These are phyloP conservation scores for Orbilia brochopaga DNA, from an alignment of 2,329 filamentous ascomycete species.

Conservation along the genomic window DNA sequence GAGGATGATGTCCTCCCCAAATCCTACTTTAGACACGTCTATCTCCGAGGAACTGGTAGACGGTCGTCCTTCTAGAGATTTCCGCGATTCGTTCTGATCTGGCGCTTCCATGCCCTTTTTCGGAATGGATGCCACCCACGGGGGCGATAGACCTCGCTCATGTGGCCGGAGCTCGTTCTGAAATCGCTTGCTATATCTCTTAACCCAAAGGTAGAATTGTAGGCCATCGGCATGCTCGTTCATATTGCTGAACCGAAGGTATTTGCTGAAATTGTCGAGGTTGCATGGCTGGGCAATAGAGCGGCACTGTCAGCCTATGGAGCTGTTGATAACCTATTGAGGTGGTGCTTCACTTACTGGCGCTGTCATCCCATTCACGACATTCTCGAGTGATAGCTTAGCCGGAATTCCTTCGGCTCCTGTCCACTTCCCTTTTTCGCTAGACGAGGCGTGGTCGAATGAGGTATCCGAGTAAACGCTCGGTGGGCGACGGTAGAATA, in stretches of 20 bases:
- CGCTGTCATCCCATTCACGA: constrained; percentile 19
- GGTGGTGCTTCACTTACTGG: constrained; percentile 21
- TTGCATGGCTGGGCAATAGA: constrained; percentile 26
- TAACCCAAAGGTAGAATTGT: constrained; percentile 39
- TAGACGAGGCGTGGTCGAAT: constrained; percentile 14
- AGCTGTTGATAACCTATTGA: not conserved
- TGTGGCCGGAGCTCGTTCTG: constrained; percentile 20
- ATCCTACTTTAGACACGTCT: constrained; percentile 18
- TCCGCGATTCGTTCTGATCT: constrained; percentile 7
- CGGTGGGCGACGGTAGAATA: constrained; percentile 42
- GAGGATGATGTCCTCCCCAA: constrained; percentile 36
- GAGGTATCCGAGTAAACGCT: constrained; percentile 29
- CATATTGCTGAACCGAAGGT: constrained; percentile 43
- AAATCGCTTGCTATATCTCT: constrained; percentile 28
- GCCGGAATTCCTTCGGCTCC: constrained; percentile 29
- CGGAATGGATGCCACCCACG: constrained; percentile 5
- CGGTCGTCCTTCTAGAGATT: constrained; percentile 1
- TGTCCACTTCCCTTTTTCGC: constrained; percentile 23
- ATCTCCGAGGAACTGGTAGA: constrained; percentile 18
- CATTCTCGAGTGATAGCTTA: constrained; percentile 36
- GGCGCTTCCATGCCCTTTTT: not conserved
- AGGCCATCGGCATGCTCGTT: constrained; percentile 30
- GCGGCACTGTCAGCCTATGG: not conserved
- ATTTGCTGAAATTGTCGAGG: constrained; percentile 37
- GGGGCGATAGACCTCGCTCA: constrained; percentile 30